These are phyloP conservation scores for Colletotrichum limetticola DNA, from an alignment of 2,329 filamentous ascomycete genomes.

Conservation along the genomic window DNA sequence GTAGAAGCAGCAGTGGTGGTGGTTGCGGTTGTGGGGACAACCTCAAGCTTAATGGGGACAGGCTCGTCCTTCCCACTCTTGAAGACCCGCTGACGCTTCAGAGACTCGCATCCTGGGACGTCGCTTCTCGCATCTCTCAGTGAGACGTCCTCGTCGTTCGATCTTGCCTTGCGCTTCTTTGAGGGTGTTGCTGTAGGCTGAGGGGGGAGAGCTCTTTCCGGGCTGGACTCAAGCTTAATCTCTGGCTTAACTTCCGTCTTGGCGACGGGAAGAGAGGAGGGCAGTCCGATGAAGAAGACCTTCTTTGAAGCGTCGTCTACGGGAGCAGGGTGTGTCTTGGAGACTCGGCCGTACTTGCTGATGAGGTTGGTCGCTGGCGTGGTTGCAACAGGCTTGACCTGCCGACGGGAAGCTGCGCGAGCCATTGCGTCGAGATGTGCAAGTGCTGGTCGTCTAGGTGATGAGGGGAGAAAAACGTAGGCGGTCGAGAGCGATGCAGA, in stretches of 20 bases:
- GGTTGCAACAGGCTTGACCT: slow-evolving; percentile 29
- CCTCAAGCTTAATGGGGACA: slow-evolving; percentile 29
- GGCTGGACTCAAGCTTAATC: slow-evolving; percentile 21
- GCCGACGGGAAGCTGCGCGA: slow-evolving; percentile 32
- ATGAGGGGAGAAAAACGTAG: not conserved
- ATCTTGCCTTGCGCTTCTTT: slow-evolving; percentile 32
- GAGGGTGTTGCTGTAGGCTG: slow-evolving; percentile 3
- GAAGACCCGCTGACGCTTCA: slow-evolving; percentile 34
- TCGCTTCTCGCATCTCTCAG: not conserved
- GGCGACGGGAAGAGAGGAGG: slow-evolving; percentile 20
- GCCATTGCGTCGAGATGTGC: slow-evolving; percentile 33
- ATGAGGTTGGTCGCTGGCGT: slow-evolving; percentile 25
- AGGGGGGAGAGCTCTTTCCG: slow-evolving; percentile 1
- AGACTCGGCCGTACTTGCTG: slow-evolving; percentile 35
- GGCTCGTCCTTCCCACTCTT: slow-evolving; percentile 27
- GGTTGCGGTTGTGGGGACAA: not conserved
- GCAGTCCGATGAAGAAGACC: slow-evolving; percentile 26
- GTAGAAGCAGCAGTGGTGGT: not conserved
- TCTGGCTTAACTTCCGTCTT: slow-evolving; percentile 20
- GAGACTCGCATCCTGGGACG: not conserved
- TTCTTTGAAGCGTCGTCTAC: slow-evolving; percentile 29
- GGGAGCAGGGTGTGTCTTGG: slow-evolving; percentile 22
- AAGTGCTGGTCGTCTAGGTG: not conserved
- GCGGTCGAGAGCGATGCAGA: not conserved
- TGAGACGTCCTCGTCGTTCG: slow-evolving; percentile 21